These are phyloP conservation scores for Pistacia integerrima DNA, from an alignment of 345 rosid genomes.

Conservation along the genomic window DNA sequence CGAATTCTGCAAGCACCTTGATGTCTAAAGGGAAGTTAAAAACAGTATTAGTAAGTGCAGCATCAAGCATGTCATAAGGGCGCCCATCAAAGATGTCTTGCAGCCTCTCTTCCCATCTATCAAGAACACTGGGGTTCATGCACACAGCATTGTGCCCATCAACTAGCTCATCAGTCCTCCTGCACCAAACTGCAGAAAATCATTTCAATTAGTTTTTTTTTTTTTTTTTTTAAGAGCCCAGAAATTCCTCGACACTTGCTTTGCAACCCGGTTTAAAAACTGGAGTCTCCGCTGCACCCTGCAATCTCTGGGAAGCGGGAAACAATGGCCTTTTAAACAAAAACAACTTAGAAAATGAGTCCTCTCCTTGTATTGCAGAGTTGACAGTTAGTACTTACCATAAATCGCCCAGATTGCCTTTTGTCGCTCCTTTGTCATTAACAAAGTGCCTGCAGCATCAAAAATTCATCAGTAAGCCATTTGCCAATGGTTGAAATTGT, in stretches of 20 bases:
- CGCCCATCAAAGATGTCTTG: slow-evolving; percentile 54
- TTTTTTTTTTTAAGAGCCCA: too few species aligned
- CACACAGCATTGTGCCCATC: slow-evolving; percentile 55
- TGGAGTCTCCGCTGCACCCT: too few species aligned
- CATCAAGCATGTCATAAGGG: slow-evolving; percentile 63
- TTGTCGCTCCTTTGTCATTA: slow-evolving; percentile 63
- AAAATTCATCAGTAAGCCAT: background rate
- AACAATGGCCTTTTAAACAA: too few species aligned
- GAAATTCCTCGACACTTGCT: too few species aligned
- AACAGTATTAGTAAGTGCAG: slow-evolving; percentile 57
- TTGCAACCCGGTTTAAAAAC: too few species aligned
- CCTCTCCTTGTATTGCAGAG: background rate
- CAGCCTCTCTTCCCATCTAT: slow-evolving; percentile 62
- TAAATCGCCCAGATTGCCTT: slow-evolving; percentile 74
- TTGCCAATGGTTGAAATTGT: background rate
- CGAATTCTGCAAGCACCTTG: slow-evolving; percentile 30
- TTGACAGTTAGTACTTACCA: slow-evolving; percentile 32
- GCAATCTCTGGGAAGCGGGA: too few species aligned
- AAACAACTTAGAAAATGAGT: too few species aligned
- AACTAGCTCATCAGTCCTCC: slow-evolving; percentile 61
- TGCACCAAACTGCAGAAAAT: slow-evolving; percentile 54
- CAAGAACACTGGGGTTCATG: slow-evolving; percentile 45
- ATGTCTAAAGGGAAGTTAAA: slow-evolving; percentile 54
- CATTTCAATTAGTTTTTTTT: too few species aligned
- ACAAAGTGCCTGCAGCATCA: slow-evolving; percentile 48